phyloP scores from a whole-genome alignment of 2,329 filamentous ascomycete species.

The Alternaria novae-zelandiae region DNA sequence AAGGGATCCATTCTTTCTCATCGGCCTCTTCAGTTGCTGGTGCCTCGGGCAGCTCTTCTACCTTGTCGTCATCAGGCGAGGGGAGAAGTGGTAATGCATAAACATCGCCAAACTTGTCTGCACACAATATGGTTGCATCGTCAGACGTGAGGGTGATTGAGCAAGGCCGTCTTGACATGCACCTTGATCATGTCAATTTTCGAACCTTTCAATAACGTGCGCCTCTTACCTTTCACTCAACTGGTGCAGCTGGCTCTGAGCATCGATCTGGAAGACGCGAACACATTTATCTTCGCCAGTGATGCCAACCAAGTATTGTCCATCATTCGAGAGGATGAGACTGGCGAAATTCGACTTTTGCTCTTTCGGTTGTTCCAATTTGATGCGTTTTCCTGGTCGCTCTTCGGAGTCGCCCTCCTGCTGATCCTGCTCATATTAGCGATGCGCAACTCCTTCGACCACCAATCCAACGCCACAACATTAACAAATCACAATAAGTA shows the following conservation, averaged over 20 bases:
- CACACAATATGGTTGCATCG: conserved; percentile 75
- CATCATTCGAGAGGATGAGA: conserved; percentile 68
- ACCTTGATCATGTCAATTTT: conserved; percentile 55
- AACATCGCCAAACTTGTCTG: conserved; percentile 97
- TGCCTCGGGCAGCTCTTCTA: conserved; percentile 26
- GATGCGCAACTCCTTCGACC: neutral
- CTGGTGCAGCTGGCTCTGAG: conserved; percentile 66
- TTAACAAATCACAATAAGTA: neutral
- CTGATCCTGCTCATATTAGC: conserved; percentile 26
- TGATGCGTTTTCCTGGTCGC: conserved; percentile 52
- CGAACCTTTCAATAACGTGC: neutral
- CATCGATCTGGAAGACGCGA: conserved; percentile 76
- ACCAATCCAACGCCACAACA: neutral
- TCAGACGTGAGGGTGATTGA: conserved; percentile 74
- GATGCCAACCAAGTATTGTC: conserved; percentile 74
- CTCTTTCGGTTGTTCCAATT: conserved; percentile 41
- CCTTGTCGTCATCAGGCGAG: conserved; percentile 38
- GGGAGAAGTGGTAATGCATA: conserved; percentile 80
- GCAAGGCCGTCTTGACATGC: conserved; percentile 89
- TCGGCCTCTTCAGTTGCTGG: conserved; percentile 25
- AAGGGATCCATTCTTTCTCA: conserved; percentile 54
- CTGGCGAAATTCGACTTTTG: conserved; percentile 70
- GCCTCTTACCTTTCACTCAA: conserved; percentile 71
- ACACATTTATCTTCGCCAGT: conserved; percentile 93
- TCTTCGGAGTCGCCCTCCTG: conserved; percentile 37